phyloP scores from a whole-genome alignment of 73 alveolate genomes.

The Urostyla sp. region DNA sequence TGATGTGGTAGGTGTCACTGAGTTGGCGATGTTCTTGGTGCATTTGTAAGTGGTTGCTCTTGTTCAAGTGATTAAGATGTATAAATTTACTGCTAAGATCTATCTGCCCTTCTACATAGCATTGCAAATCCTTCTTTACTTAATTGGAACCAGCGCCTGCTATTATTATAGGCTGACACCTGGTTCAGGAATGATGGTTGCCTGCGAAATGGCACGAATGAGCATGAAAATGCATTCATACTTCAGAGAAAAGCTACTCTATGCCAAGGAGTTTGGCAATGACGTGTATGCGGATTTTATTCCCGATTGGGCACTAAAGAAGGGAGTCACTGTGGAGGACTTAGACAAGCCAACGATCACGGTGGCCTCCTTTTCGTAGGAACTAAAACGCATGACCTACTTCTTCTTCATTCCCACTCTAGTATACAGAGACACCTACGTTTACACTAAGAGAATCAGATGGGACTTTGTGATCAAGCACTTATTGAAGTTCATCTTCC shows the following conservation, averaged over 20 bases:
- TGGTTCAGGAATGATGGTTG: slow-evolving; percentile 75
- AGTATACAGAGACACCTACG: slow-evolving; percentile 83
- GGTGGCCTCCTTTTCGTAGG: slow-evolving; percentile 55
- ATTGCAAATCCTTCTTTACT: slow-evolving; percentile 14
- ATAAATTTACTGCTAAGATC: neutral
- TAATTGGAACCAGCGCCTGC: slow-evolving; percentile 42
- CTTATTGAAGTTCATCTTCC: slow-evolving; percentile 58
- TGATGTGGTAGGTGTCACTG: neutral
- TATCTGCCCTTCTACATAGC: slow-evolving; percentile 53
- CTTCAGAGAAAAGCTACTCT: slow-evolving; percentile 83
- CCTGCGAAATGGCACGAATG: slow-evolving; percentile 86
- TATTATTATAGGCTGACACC: slow-evolving; percentile 57
- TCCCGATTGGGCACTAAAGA: slow-evolving; percentile 66
- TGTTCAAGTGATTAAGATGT: slow-evolving; percentile 9
- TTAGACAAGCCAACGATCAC: slow-evolving; percentile 73
- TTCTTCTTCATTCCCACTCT: slow-evolving; percentile 89
- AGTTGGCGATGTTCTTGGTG: slow-evolving; percentile 3
- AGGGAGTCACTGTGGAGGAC: slow-evolving; percentile 70
- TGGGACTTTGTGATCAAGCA: slow-evolving; percentile 35
- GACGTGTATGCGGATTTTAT: slow-evolving; percentile 56
- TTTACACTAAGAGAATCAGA: slow-evolving; percentile 58
- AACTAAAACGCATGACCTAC: slow-evolving; percentile 68
- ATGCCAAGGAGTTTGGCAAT: slow-evolving; percentile 65
- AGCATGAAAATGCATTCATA: slow-evolving; percentile 88
- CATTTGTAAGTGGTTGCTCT: slow-evolving; percentile 27